phyloP scores from a whole-genome alignment of 345 rosid genomes.

The Limnanthes douglasii region DNA sequence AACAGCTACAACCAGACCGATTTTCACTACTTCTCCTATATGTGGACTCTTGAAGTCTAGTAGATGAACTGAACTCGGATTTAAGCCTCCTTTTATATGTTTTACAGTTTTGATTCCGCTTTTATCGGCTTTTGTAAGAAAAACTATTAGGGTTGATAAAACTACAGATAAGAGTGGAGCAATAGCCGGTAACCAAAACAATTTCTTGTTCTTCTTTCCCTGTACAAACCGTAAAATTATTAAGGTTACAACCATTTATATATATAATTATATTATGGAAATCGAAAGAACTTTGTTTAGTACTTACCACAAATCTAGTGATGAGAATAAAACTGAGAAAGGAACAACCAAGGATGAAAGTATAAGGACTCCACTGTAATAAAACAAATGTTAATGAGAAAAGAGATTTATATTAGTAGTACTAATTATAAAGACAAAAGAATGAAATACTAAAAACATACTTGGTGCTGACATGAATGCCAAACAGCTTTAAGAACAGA shows the following conservation, averaged over 20 bases:
- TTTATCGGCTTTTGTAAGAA: slow-evolving; percentile 63
- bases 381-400: neutral
- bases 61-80: slow-evolving; percentile 54
- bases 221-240: slow-evolving; percentile 6
- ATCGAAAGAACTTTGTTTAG: neutral
- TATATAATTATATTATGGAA: neutral
- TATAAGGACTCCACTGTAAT: slow-evolving; percentile 47
- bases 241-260: neutral
- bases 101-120: slow-evolving; percentile 69
- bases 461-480: slow-evolving; percentile 49
- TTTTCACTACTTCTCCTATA: slow-evolving; percentile 52
- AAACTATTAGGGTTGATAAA: slow-evolving; percentile 56
- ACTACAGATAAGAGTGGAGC: slow-evolving; percentile 70
- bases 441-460: slow-evolving; percentile 17
- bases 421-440: too few species aligned
- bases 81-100: slow-evolving; percentile 69
- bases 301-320: slow-evolving; percentile 49
- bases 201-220: slow-evolving; percentile 59
- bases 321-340: slow-evolving; percentile 49
- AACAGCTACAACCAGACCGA: slow-evolving; percentile 44
- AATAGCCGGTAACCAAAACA: slow-evolving; percentile 80
- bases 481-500: slow-evolving; percentile 61
- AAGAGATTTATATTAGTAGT: too few species aligned
- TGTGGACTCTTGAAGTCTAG: slow-evolving; percentile 40
- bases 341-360: slow-evolving; percentile 38